Evolutionary conservation across 2,329 filamentous ascomycete genomes (phyloP).

Genomic region (Plenodomus tracheiphilus): DNA sequence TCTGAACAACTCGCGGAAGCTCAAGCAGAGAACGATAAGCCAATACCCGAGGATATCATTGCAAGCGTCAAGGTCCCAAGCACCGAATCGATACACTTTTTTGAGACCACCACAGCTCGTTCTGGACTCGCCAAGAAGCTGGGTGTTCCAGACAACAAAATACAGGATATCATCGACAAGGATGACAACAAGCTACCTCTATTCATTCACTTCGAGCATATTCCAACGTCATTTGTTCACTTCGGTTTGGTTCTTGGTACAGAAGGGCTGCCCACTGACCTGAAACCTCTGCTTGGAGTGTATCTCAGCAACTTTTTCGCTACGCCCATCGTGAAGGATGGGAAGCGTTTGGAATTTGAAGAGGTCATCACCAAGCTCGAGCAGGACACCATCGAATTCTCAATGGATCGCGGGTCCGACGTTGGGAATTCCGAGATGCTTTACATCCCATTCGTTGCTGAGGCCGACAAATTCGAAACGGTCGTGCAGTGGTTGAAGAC

Average conservation of each 20-base stretch:
- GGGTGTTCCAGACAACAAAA: constrained; percentile 67
- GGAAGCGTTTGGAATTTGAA: constrained; percentile 81
- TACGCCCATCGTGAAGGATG: constrained; percentile 78
- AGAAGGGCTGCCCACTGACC: constrained; percentile 72
- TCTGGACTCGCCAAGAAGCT: constrained; percentile 75
- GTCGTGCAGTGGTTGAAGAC: constrained; percentile 83
- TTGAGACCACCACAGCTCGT: constrained; percentile 81
- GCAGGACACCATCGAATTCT: constrained; percentile 85
- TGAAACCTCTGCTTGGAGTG: constrained; percentile 81
- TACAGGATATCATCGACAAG: constrained; percentile 76
- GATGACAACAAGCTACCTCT: constrained; percentile 68
- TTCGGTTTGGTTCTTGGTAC: constrained; percentile 82
- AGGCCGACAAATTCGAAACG: constrained; percentile 82
- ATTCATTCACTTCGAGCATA: constrained; percentile 96
- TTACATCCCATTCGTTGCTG: constrained; percentile 79
- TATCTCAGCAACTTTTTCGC: constrained; percentile 95
- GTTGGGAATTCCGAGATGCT: constrained; percentile 82
- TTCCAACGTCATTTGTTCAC: constrained; percentile 89
- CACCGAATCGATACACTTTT: constrained; percentile 92
- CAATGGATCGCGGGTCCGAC: constrained; percentile 67
- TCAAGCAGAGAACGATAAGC: constrained; percentile 83
- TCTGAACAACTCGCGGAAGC: constrained; percentile 77
- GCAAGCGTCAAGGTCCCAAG: constrained; percentile 80
- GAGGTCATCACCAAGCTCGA: constrained; percentile 90
- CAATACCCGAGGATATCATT: constrained; percentile 81